Percentiles rank a stretch among this genome's conserved stretches.
phyloP scores from a whole-genome alignment of 2,329 filamentous ascomycete species.

The Alternaria incomplexa region DNA sequence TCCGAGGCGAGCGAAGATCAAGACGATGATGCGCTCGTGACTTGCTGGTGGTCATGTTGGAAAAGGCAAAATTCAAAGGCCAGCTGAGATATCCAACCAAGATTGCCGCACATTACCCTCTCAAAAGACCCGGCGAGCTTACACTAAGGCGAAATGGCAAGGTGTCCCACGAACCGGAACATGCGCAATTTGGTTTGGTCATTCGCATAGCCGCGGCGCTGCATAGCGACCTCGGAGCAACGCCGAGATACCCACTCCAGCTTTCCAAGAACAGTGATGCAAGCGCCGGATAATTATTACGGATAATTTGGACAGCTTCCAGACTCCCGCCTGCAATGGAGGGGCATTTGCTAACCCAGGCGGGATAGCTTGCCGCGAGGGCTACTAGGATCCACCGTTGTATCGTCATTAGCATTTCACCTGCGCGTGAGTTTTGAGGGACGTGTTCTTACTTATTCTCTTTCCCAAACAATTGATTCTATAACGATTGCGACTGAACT shows the following conservation, averaged over 20 bases:
- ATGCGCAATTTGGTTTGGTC: constrained; percentile 10
- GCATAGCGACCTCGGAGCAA: constrained; percentile 30
- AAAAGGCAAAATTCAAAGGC: constrained; percentile 37
- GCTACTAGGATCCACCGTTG: constrained; percentile 30
- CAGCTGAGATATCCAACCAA: constrained; percentile 16
- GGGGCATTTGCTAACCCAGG: constrained; percentile 25
- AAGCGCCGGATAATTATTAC: constrained; percentile 43
- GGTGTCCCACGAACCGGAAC: constrained; percentile 4
- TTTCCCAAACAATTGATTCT: neutral
- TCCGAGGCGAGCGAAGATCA: constrained; percentile 55
- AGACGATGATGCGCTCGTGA: constrained; percentile 56
- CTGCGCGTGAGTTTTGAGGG: constrained; percentile 22
- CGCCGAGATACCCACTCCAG: constrained; percentile 20
- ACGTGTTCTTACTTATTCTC: constrained; percentile 9
- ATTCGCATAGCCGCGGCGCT: constrained; percentile 23
- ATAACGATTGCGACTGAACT: neutral
- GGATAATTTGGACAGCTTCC: constrained; percentile 36
- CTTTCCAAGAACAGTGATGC: constrained; percentile 24
- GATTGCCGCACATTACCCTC: constrained; percentile 10
- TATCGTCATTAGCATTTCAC: constrained; percentile 32
- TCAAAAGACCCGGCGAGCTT: neutral
- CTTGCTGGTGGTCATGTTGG: constrained; percentile 74
- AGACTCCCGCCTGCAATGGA: constrained; percentile 29
- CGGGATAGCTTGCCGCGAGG: constrained; percentile 38
- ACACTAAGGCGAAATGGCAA: neutral